Base-by-base conservation (phyloP, 192 early-diverging fungal species). In the Umbelopsis sp. region DNA sequence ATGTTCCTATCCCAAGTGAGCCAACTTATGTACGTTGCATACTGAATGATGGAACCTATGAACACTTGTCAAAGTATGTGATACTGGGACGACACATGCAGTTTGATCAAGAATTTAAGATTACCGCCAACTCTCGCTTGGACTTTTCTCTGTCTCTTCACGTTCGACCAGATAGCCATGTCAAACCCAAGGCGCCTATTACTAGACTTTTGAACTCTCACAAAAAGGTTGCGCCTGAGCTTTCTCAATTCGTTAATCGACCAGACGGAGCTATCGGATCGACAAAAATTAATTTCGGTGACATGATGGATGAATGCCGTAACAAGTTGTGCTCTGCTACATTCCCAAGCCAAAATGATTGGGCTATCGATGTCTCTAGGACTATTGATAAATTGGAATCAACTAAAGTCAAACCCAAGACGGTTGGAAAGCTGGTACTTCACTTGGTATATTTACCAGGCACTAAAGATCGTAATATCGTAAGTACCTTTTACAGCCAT, bases 1-100 rank as follows among this genome's bases (percentile, higher is more conserved):
- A 73, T 5, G 16, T 78, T 1, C 77, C 77, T n/a, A 47, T 78
- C 22, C 77, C 77, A n/a, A 70, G 65, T 14, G 74, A 72, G 9
- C 69, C 53, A n/a, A 73, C 74, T 2, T 45, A 45, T 2, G 45
- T 77, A 24, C 54, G 71, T 20, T 71, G 70, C 66, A 45, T 68
- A 36, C 32, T 77, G 26, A 45, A 66, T 20, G 49, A 77, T 56
- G 75, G 75, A 4, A 47, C 52, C n/a, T 62, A 68, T 26, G 65
- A 72, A 6, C 38, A 68, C 20, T 31, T 47, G 21, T 44, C 75
- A 12, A 54, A 54, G 16, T 71, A 69, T 52, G 44, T 38, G 21
- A 26, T 45, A 34, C 69, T 77, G 43, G 65, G 56, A 12, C 70
- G 70, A 4, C 45, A 65, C 24, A 72, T 77, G 43, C 66, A 45